phyloP scores from a whole-genome alignment of 2,329 filamentous ascomycete genomes.

The Hypoxylon sp. region DNA sequence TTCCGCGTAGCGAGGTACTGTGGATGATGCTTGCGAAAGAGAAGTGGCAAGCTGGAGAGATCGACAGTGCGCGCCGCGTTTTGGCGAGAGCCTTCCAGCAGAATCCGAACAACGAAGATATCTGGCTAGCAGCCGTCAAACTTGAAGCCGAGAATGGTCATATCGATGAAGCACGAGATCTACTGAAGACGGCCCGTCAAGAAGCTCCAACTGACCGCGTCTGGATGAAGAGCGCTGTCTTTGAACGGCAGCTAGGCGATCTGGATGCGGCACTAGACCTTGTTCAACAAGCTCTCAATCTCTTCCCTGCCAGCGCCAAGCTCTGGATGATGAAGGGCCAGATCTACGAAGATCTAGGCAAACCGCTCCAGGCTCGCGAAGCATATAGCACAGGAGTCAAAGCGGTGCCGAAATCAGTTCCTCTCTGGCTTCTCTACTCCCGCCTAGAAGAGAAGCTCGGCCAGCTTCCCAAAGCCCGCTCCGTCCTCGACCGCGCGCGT shows the following conservation, averaged over 20 bases:
- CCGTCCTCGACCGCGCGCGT: constrained; percentile 90
- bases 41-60: constrained; percentile 89
- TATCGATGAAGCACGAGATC: constrained; percentile 82
- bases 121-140: constrained; percentile 96
- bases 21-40: constrained; percentile 98
- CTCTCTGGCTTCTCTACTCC: constrained; percentile 90
- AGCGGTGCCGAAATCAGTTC: constrained; percentile 84
- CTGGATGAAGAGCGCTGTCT: constrained; percentile 96
- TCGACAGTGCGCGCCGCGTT: constrained; percentile 87
- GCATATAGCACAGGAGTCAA: constrained; percentile 91
- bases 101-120: constrained; percentile 97
- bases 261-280: constrained; percentile 87
- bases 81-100: constrained; percentile 93
- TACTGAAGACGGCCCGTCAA: constrained; percentile 85
- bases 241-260: constrained; percentile 88
- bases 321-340: constrained; percentile 99
- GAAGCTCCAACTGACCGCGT: constrained; percentile 96
- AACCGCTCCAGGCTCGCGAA: constrained; percentile 87
- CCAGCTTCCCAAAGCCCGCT: constrained; percentile 90
- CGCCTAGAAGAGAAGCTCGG: constrained; percentile 89
- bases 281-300: constrained; percentile 85
- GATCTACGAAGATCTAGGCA: constrained; percentile 88
- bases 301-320: constrained; percentile 88
- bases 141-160: constrained; percentile 92
- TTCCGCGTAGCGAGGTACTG: constrained; percentile 88